Percentiles rank a stretch among this genome's conserved stretches.
These are phyloP conservation scores for Cladophialophora chaetospira DNA, from an alignment of 2,329 filamentous ascomycete species.

Conservation along the genomic window DNA sequence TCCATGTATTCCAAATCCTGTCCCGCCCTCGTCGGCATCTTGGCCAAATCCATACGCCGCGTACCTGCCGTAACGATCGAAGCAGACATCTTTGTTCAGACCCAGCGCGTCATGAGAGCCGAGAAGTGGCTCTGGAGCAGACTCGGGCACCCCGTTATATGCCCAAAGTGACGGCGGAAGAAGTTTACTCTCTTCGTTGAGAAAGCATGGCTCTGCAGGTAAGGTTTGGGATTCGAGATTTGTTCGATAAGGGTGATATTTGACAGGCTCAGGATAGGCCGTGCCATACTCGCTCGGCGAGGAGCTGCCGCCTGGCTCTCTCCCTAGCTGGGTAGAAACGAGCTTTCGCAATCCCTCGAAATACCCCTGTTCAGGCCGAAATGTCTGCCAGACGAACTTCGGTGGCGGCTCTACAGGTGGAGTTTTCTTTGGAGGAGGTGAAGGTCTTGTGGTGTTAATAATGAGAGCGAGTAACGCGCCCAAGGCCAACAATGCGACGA, in stretches of 20 bases:
- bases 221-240: neutral
- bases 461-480: no score
- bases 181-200: neutral
- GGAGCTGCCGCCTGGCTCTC: neutral
- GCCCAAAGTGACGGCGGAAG: neutral
- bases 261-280: neutral
- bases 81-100: constrained; percentile 3
- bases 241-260: neutral
- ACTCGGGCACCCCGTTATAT: neutral
- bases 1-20: neutral
- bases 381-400: neutral
- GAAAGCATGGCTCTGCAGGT: neutral
- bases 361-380: neutral
- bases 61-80: neutral
- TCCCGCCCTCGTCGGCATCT: neutral
- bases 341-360: neutral
- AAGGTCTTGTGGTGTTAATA: neutral
- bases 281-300: neutral
- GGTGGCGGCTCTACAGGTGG: neutral
- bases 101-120: neutral
- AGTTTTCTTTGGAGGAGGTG: neutral
- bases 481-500: neutral
- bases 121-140: neutral
- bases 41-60: neutral
- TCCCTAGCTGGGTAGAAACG: neutral